A percentile compares a stretch with the other conserved stretches of the same genome.
Conservation (phyloP, 352 stramenopile species). For the Thraustochytrium sp. region DNA sequence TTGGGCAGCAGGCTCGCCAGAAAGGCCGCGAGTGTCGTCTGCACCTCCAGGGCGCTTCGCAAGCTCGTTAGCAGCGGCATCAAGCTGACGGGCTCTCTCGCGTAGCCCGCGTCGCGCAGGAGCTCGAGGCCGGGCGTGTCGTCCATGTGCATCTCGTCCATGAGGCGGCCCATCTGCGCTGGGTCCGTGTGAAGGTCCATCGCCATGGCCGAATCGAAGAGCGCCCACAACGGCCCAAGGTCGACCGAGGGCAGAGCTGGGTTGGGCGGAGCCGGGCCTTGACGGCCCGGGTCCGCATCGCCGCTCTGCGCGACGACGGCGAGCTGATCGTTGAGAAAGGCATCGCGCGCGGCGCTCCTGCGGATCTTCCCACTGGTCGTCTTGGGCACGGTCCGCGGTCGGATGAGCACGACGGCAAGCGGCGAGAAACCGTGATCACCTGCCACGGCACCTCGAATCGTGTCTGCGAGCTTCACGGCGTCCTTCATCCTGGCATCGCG, state of each 20-base stretch:
- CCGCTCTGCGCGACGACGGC: background rate
- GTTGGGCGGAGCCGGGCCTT: too few relatives aligned
- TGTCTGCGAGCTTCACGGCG: slow-evolving; percentile 53
- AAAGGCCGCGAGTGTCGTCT: background rate
- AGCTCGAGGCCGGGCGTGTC: too few relatives aligned
- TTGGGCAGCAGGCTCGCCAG: background rate
- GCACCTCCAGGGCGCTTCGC: too few relatives aligned
- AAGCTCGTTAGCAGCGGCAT: background rate
- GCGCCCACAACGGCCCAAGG: too few relatives aligned
- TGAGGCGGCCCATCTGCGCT: background rate
- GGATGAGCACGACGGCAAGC: slow-evolving; percentile 76
- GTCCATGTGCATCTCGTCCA: background rate
- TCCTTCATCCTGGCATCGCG: slow-evolving; percentile 48
- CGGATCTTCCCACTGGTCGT: slow-evolving; percentile 97
- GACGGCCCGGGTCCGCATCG: background rate
- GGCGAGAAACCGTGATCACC: slow-evolving; percentile 75
- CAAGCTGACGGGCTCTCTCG: background rate
- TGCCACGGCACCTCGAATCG: slow-evolving; percentile 63
- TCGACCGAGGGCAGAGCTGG: background rate
- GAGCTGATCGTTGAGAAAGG: background rate
- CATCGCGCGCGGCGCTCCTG: slow-evolving; percentile 52
- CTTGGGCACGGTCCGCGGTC: slow-evolving; percentile 86
- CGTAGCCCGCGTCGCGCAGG: too few relatives aligned
- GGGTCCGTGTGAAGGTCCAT: background rate
- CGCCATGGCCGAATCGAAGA: background rate